Evolutionary conservation across 768 basidiomycete genomes (phyloP), one percentile per base, ranked within the genome.

Genomic region (Amanita rimosa): DNA sequence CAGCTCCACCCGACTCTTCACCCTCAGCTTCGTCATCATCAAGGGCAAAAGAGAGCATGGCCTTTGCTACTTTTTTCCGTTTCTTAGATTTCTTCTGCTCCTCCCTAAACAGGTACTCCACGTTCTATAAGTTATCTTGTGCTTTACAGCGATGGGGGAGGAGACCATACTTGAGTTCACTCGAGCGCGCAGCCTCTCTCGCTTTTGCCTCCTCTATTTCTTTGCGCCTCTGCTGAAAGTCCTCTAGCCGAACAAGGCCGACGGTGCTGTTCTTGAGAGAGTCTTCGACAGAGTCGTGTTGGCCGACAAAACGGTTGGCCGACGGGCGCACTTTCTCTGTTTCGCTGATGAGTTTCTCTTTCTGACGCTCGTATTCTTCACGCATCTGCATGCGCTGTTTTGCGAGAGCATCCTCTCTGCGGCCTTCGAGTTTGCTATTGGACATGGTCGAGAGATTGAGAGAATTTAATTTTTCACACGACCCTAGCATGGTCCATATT

Each of bases 211-310:
- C 95, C 60, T 96, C 92, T 3, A 98, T 66, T 53, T 90, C 89
- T 60, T 88, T 88, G 51, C 89, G 69, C 58, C 74, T 79, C 65
- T 90, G 85, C 63, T 93, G 88, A 55, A 98, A 98, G 26, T 96
- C 95, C 55, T 95, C 89, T 6, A 97, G 73, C 50, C 73, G 79
- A 2, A 97, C 94, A 14, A 98, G 76, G 54, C 95, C 95, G 38
- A 98, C 80, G 1, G 95, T 98, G 43, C 75, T 83, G 53, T 90
- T 75, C 73, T 95, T 96, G 44, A 98, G 74, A 6, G 80, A 75
- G 51, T 97, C 95, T 63, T 97, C 95, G 74, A 96, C 81, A 4
- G 88, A 90, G 61, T 97, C 94, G 65, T 89, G 80, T 63, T 94
- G 89, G 1, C 91, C 90, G 33, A 95, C 87, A 64, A 98, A 98